Evolutionary conservation across 2,329 filamentous ascomycete species (phyloP).

Genomic region (Fusarium avenaceum): DNA sequence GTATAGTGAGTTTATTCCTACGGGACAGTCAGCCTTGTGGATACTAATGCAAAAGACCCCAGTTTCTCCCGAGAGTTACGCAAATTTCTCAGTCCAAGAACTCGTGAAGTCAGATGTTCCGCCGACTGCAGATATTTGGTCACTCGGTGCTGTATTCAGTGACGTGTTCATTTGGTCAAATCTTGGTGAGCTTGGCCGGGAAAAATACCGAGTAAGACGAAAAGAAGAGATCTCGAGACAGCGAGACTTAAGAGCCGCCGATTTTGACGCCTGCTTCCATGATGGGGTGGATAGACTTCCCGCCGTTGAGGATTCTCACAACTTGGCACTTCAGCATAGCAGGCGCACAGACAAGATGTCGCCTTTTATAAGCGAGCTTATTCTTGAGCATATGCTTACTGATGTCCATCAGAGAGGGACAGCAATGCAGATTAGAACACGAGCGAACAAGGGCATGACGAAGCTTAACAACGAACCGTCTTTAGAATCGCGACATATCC

Average conservation of each 20-base stretch:
- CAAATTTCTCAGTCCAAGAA: not conserved
- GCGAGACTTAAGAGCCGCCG: not conserved
- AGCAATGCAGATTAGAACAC: not conserved
- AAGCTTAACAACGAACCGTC: too few species aligned
- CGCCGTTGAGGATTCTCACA: constrained; percentile 1
- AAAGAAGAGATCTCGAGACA: not conserved
- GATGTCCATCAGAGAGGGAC: fast-evolving
- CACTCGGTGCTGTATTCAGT: constrained; percentile 28
- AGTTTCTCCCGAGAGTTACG: constrained; percentile 14
- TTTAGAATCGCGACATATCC: not conserved
- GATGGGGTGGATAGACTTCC: not conserved
- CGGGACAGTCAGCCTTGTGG: too few species aligned
- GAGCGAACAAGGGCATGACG: not conserved
- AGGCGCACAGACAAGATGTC: not conserved
- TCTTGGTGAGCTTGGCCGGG: not conserved
- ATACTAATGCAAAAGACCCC: not conserved
- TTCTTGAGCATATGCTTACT: not conserved
- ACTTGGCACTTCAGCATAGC: not conserved
- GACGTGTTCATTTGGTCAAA: constrained; percentile 28
- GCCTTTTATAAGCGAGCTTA: not conserved
- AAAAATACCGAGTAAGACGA: constrained; percentile 8
- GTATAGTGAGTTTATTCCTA: constrained; percentile 19
- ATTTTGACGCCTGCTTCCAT: constrained; percentile 18
- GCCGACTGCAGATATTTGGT: constrained; percentile 16
- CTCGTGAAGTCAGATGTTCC: not conserved